phyloP scores from a whole-genome alignment of 2,329 filamentous ascomycete species.

The Phaeomoniella chlamydospora region DNA sequence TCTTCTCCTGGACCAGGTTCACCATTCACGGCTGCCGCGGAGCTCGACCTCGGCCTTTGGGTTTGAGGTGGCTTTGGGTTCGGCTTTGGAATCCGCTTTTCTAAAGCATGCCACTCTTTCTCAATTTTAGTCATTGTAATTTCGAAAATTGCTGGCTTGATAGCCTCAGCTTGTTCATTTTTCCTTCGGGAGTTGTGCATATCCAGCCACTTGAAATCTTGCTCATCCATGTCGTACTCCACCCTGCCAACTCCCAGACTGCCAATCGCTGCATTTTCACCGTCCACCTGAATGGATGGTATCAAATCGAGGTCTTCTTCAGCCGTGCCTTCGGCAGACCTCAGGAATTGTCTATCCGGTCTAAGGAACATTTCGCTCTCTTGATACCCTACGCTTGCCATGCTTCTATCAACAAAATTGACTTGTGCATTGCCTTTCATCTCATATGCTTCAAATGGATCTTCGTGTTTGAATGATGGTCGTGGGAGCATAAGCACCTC shows the following conservation, averaged over 20 bases:
- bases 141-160: slow-evolving; percentile 89
- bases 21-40: slow-evolving; percentile 87
- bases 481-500: slow-evolving; percentile 34
- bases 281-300: slow-evolving; percentile 40
- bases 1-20: slow-evolving; percentile 76
- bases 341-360: slow-evolving; percentile 56
- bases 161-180: slow-evolving; percentile 58
- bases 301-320: slow-evolving; percentile 49
- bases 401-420: slow-evolving; percentile 87
- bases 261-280: slow-evolving; percentile 38
- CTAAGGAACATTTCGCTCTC: slow-evolving; percentile 81
- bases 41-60: slow-evolving; percentile 81
- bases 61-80: slow-evolving; percentile 94
- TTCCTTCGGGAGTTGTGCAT: slow-evolving; percentile 66
- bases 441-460: slow-evolving; percentile 42
- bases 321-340: slow-evolving; percentile 45
- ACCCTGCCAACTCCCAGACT: slow-evolving; percentile 57
- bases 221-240: slow-evolving; percentile 99
- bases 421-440: slow-evolving; percentile 72
- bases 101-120: slow-evolving; percentile 92
- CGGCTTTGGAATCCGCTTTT: slow-evolving; percentile 92
- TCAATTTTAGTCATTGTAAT: slow-evolving; percentile 98
- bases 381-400: slow-evolving; percentile 93
- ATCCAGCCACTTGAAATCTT: slow-evolving; percentile 92
- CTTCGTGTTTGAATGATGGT: slow-evolving; percentile 29